phyloP scores from a whole-genome alignment of 1,139 yeast genomes.

The Pneumocystis canis region DNA sequence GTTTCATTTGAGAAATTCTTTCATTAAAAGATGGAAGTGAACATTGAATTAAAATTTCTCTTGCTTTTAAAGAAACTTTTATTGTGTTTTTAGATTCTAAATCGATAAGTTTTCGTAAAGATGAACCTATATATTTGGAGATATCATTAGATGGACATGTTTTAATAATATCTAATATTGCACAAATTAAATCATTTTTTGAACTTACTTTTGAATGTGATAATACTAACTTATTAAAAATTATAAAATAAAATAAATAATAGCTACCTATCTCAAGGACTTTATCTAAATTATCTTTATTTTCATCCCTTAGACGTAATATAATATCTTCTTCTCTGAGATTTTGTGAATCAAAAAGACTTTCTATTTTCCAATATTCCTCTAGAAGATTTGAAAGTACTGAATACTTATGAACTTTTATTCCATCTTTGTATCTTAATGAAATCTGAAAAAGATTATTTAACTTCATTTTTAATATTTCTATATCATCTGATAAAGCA shows the following conservation, averaged over 20 bases:
- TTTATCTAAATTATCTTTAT: conserved; percentile 57
- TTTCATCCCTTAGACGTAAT: conserved; percentile 70
- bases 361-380: conserved; percentile 65
- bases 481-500: conserved; percentile 34
- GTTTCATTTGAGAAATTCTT: conserved; percentile 93
- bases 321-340: conserved; percentile 68
- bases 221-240: conserved; percentile 30
- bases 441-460: conserved; percentile 66
- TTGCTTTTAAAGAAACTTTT: conserved; percentile 88
- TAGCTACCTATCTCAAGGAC: conserved; percentile 39
- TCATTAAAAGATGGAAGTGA: conserved; percentile 91
- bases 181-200: conserved; percentile 76
- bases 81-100: conserved; percentile 81
- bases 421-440: conserved; percentile 54
- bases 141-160: conserved; percentile 47
- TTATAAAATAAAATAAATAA: neutral
- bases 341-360: conserved; percentile 57
- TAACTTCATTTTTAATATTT: conserved; percentile 41
- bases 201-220: conserved; percentile 91
- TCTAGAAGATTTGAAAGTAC: conserved; percentile 56
- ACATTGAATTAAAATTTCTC: conserved; percentile 91
- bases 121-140: conserved; percentile 53
- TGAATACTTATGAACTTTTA: conserved; percentile 67
- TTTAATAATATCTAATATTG: conserved; percentile 37
- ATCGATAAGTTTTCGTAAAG: conserved; percentile 67